Evolutionary conservation across 2,329 filamentous ascomycete species (phyloP).

Genomic region (Aureobasidium lini): DNA sequence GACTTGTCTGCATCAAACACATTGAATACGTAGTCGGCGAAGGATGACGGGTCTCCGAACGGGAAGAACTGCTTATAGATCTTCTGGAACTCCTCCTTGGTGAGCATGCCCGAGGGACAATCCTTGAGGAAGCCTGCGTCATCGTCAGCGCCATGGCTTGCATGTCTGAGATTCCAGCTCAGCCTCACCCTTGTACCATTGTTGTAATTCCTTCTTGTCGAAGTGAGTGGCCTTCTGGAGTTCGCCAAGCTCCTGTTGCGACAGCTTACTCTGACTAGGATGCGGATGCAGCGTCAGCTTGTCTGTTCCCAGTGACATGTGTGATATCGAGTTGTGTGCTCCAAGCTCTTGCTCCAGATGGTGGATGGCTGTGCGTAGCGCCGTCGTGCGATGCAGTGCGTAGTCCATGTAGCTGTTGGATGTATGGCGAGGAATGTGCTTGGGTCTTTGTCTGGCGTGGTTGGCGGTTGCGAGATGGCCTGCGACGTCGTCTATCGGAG

Average conservation of each 20-base stretch:
- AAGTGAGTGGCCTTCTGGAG: slow-evolving; percentile 97
- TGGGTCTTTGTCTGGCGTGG: slow-evolving; percentile 27
- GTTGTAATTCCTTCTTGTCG: slow-evolving; percentile 98
- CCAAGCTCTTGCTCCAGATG: slow-evolving; percentile 26
- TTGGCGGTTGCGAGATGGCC: slow-evolving; percentile 18
- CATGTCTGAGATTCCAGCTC: neutral
- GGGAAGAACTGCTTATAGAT: slow-evolving; percentile 99
- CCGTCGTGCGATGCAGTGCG: slow-evolving; percentile 26
- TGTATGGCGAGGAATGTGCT: slow-evolving; percentile 25
- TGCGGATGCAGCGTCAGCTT: slow-evolving; percentile 25
- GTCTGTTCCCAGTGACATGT: slow-evolving; percentile 21
- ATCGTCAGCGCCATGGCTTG: slow-evolving; percentile 17
- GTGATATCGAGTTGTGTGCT: slow-evolving; percentile 22
- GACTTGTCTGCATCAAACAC: slow-evolving; percentile 98
- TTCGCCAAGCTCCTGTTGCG: slow-evolving; percentile 88
- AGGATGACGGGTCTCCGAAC: slow-evolving; percentile 92
- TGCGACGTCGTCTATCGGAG: neutral
- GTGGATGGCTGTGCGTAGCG: slow-evolving; percentile 26
- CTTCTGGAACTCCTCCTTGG: slow-evolving; percentile 98
- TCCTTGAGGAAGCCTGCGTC: slow-evolving; percentile 87
- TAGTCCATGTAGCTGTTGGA: slow-evolving; percentile 26
- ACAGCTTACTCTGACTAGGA: slow-evolving; percentile 91
- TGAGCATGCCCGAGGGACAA: slow-evolving; percentile 92
- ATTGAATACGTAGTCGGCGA: slow-evolving; percentile 98
- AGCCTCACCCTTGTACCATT: slow-evolving; percentile 95